Percentiles rank a stretch among this genome's conserved stretches.
Evolutionary conservation across 1,284 basidiomycete species (phyloP).

Genomic region (Omphalotus olearius): DNA sequence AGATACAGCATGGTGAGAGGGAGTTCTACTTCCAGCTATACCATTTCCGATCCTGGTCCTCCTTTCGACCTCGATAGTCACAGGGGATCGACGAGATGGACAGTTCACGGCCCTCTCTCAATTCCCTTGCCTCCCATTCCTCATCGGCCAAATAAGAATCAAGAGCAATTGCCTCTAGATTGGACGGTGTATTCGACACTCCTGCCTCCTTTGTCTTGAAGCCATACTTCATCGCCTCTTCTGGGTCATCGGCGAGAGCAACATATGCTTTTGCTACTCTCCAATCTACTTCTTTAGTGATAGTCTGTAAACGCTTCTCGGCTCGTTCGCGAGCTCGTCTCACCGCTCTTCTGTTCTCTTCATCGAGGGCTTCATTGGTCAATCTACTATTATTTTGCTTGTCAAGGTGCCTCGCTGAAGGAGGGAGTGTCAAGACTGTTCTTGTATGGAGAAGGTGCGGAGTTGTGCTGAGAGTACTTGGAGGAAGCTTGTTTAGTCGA

Average conservation of each 20-base stretch:
- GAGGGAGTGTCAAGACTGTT: conserved; percentile 48
- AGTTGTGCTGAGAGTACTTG: conserved; percentile 61
- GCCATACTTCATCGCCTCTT: conserved; percentile 22
- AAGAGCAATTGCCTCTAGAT: conserved; percentile 47
- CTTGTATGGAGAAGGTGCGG: conserved; percentile 75
- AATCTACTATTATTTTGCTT: conserved; percentile 10
- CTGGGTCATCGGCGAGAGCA: conserved; percentile 48
- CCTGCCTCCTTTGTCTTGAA: conserved; percentile 19
- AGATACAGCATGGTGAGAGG: no score
- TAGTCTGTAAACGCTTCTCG: conserved; percentile 52
- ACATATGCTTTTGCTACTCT: conserved; percentile 63
- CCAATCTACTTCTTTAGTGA: conserved; percentile 69
- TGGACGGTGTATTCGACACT: conserved; percentile 12
- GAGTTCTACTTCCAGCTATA: not conserved
- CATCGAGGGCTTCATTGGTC: conserved; percentile 20
- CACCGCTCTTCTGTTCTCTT: conserved; percentile 34
- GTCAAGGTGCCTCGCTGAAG: conserved; percentile 22
- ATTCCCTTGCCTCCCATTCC: conserved; percentile 49
- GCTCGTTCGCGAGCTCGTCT: conserved; percentile 49
- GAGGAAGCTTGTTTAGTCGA: conserved; percentile 60
- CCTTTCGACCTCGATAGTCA: not conserved
- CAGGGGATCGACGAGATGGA: not conserved
- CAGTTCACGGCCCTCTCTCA: not conserved
- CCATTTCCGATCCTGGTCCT: not conserved
- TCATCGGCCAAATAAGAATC: conserved; percentile 60